These are phyloP conservation scores for Pseudozyma pruni DNA, from an alignment of 1,284 basidiomycete genomes.

Conservation along the genomic window DNA sequence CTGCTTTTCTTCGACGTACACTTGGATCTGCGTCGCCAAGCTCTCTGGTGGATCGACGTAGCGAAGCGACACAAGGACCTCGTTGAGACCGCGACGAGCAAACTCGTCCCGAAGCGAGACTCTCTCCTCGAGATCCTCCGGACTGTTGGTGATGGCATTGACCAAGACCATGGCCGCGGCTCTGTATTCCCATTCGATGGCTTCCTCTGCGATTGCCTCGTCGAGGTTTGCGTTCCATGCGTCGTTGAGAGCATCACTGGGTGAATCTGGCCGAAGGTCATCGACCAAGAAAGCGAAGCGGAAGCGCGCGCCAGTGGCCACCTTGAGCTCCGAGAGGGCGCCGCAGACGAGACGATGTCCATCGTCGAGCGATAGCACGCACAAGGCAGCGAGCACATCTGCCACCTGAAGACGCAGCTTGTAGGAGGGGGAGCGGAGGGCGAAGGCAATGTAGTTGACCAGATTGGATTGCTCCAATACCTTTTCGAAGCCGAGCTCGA, in stretches of 20 bases:
- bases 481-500: conserved; percentile 80
- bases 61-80: conserved; percentile 80
- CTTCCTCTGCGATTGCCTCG: conserved; percentile 31
- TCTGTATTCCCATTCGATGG: conserved; percentile 79
- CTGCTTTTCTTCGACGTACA: conserved; percentile 86
- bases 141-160: conserved; percentile 82
- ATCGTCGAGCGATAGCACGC: conserved; percentile 77
- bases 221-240: conserved; percentile 66
- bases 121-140: conserved; percentile 80
- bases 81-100: conserved; percentile 80
- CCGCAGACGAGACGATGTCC: conserved; percentile 80
- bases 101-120: conserved; percentile 83
- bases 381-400: conserved; percentile 84
- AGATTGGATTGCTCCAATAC: conserved; percentile 77
- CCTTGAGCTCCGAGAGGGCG: conserved; percentile 81
- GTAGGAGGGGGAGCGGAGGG: conserved; percentile 74
- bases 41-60: conserved; percentile 80
- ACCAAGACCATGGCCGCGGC: conserved; percentile 78
- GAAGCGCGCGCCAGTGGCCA: conserved; percentile 78
- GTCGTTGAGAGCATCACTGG: conserved; percentile 66
- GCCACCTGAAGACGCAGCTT: conserved; percentile 79
- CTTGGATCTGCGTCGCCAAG: conserved; percentile 78
- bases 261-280: conserved; percentile 73
- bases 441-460: conserved; percentile 79
- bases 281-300: conserved; percentile 82